Percentiles rank a stretch among this genome's conserved stretches.
phyloP scores from a whole-genome alignment of 2,329 filamentous ascomycete genomes.

The Ustilaginoidea virens region DNA sequence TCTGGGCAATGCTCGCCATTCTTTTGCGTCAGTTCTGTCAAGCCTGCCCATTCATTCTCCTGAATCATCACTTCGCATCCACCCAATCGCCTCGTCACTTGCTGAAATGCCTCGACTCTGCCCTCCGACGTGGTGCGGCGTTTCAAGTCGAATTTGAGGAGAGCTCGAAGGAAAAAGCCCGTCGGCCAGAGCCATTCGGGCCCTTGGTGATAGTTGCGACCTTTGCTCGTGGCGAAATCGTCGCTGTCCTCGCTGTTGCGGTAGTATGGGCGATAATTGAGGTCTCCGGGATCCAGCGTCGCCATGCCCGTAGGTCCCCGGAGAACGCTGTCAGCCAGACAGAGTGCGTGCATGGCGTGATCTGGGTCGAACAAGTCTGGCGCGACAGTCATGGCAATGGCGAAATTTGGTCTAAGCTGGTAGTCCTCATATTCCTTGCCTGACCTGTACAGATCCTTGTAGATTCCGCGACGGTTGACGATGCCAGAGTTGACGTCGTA shows the following conservation, averaged over 20 bases:
- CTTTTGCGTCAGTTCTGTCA: constrained; percentile 89
- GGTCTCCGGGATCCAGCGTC: constrained; percentile 79
- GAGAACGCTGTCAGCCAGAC: constrained; percentile 63
- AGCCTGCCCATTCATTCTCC: constrained; percentile 71
- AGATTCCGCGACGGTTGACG: constrained; percentile 85
- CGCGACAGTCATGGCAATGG: constrained; percentile 89
- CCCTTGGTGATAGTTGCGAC: constrained; percentile 94
- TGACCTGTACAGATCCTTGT: constrained; percentile 91
- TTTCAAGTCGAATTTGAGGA: constrained; percentile 79
- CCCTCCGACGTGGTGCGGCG: constrained; percentile 45
- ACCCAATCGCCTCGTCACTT: constrained; percentile 68
- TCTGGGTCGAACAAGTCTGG: constrained; percentile 69
- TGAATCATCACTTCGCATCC: constrained; percentile 77
- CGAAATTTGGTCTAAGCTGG: constrained; percentile 85
- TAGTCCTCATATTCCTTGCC: constrained; percentile 97
- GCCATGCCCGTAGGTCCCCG: constrained; percentile 89
- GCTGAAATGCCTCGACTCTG: constrained; percentile 80
- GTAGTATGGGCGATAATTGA: constrained; percentile 92
- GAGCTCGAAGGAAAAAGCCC: constrained; percentile 82
- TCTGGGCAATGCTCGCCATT: constrained; percentile 70
- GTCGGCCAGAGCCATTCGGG: constrained; percentile 98
- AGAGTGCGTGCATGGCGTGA: constrained; percentile 67
- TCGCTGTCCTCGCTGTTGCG: constrained; percentile 85
- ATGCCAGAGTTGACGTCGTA: constrained; percentile 70
- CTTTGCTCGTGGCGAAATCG: constrained; percentile 85